phyloP scores from a whole-genome alignment of 2,329 filamentous ascomycete genomes.

The Colletotrichum noveboracense region DNA sequence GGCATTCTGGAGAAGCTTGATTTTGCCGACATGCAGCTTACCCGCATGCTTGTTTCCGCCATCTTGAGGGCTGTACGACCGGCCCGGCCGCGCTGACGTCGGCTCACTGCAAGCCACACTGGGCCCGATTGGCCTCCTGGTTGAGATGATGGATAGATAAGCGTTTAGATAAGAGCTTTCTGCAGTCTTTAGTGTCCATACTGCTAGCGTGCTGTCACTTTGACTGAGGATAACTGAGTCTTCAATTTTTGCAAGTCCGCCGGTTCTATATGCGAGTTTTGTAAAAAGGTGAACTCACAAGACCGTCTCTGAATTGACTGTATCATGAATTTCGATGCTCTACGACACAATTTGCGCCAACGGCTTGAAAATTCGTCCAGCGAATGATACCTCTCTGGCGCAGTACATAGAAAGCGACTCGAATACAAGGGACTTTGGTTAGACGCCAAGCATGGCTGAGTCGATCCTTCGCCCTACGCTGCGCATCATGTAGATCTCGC shows the following conservation, averaged over 20 bases:
- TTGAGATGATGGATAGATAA: background rate
- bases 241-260: background rate
- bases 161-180: background rate
- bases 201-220: background rate
- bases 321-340: accelerated
- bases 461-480: background rate
- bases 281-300: too few species aligned
- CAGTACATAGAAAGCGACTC: background rate
- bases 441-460: background rate
- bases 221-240: background rate
- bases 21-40: background rate
- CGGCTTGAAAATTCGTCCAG: background rate
- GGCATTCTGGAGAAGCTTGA: background rate
- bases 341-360: accelerated
- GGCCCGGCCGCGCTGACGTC: background rate
- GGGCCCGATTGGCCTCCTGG: background rate
- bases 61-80: background rate
- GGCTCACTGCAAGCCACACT: background rate
- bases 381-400: background rate
- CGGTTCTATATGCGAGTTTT: too few species aligned
- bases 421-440: background rate
- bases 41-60: background rate
- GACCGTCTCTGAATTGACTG: background rate
- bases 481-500: background rate
- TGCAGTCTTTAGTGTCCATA: background rate